These are phyloP conservation scores for Lathyrus sativus DNA, from an alignment of 306 rosid genomes.

Conservation along the genomic window DNA sequence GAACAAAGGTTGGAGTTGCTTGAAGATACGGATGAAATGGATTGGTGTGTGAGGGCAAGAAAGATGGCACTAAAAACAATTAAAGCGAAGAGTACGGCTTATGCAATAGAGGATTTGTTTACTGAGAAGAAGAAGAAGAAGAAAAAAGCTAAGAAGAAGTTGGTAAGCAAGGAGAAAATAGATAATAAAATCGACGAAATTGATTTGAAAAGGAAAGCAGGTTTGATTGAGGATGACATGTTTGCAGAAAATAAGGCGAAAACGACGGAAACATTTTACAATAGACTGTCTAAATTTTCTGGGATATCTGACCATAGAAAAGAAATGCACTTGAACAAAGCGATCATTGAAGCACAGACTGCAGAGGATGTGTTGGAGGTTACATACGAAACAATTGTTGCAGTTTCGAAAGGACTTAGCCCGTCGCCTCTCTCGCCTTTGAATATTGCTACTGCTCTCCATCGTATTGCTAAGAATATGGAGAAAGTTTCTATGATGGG, in stretches of 20 bases:
- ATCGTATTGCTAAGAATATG: slow-evolving; percentile 94
- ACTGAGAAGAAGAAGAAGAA: slow-evolving; percentile 63
- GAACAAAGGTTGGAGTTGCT: slow-evolving; percentile 51
- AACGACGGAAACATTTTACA: slow-evolving; percentile 60
- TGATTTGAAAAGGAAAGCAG: slow-evolving; percentile 53
- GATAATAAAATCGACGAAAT: slow-evolving; percentile 45
- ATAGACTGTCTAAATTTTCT: slow-evolving; percentile 71
- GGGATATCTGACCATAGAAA: slow-evolving; percentile 81
- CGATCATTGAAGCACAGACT: slow-evolving; percentile 73
- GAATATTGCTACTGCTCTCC: slow-evolving; percentile 91
- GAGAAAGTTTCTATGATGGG: slow-evolving; percentile 71
- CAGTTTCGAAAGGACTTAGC: slow-evolving; percentile 83
- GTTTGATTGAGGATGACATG: slow-evolving; percentile 62
- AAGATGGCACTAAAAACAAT: slow-evolving; percentile 66
- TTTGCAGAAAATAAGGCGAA: slow-evolving; percentile 63
- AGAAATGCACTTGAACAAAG: slow-evolving; percentile 76
- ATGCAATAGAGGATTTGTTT: slow-evolving; percentile 57
- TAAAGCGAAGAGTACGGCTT: slow-evolving; percentile 65
- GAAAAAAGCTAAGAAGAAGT: slow-evolving; percentile 54
- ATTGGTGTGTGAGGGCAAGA: slow-evolving; percentile 87
- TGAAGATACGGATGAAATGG: slow-evolving; percentile 71
- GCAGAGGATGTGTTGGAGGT: slow-evolving; percentile 82
- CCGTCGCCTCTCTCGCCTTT: slow-evolving; percentile 93
- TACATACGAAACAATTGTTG: slow-evolving; percentile 65
- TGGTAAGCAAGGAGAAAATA: slow-evolving; percentile 45